Percentiles rank a stretch among this genome's conserved stretches.
phyloP scores from a whole-genome alignment of 139 green algal genomes.

The Chlamydomonas applanata region DNA sequence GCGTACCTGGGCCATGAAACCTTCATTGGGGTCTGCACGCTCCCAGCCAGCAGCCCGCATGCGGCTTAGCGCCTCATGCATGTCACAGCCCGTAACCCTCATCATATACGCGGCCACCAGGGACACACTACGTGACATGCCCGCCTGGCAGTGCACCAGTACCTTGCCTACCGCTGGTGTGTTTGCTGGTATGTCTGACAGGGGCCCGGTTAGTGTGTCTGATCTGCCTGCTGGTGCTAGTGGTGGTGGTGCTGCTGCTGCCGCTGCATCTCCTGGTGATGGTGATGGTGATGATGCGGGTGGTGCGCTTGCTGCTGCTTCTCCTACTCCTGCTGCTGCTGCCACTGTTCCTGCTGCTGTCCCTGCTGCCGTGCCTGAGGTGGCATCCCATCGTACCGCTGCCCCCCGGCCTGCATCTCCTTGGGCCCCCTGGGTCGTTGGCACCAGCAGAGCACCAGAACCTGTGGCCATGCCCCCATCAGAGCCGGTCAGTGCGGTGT shows the following conservation, averaged over 20 bases:
- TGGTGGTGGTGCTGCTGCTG: background rate
- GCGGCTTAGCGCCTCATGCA: background rate
- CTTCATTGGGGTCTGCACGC: conserved; percentile 58
- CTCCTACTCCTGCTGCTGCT: too few relatives aligned
- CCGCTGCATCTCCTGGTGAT: too few relatives aligned
- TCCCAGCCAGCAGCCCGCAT: background rate
- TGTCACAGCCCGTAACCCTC: background rate
- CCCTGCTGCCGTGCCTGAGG: background rate
- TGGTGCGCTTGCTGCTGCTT: too few relatives aligned
- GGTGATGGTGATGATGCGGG: background rate
- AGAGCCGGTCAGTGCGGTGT: background rate
- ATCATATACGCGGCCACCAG: conserved; percentile 15
- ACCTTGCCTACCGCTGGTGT: conserved; percentile 25
- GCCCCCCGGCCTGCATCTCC: background rate
- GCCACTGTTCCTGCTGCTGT: background rate
- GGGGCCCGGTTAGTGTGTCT: background rate
- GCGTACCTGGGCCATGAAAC: conserved; percentile 53
- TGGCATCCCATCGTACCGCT: background rate
- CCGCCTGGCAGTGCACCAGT: conserved; percentile 65
- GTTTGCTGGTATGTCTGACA: background rate
- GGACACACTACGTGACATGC: conserved; percentile 24
- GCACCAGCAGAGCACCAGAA: too few relatives aligned
- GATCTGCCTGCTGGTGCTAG: background rate
- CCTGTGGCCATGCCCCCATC: too few relatives aligned
- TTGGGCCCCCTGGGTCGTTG: too few relatives aligned